A percentile compares a stretch with the other conserved stretches of the same genome.
Evolutionary conservation across 2,329 filamentous ascomycete genomes (phyloP).

Genomic region (Calonectria crousiana): DNA sequence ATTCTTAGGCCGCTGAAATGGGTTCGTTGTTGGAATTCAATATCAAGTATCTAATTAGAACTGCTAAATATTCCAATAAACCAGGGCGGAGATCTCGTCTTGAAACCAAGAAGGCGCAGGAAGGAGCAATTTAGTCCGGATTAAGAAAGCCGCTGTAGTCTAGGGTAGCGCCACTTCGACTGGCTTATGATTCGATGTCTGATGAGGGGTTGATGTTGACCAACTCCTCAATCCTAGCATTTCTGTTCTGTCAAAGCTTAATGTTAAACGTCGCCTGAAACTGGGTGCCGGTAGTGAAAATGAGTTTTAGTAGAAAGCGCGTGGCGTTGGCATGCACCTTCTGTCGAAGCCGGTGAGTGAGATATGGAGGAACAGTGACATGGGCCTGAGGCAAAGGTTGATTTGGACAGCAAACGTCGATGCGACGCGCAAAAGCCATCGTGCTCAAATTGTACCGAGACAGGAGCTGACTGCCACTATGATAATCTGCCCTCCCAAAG

Average conservation of each 20-base stretch:
- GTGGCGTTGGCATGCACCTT: slow-evolving; percentile 46
- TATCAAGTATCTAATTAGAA: too few relatives aligned
- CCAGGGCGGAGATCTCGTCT: too few relatives aligned
- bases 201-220: not conserved
- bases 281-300: not conserved
- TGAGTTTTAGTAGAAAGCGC: slow-evolving; percentile 45
- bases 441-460: slow-evolving; percentile 42
- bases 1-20: too few relatives aligned
- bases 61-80: too few relatives aligned
- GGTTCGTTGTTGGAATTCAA: too few relatives aligned
- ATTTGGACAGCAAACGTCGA: slow-evolving; percentile 40
- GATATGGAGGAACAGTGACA: not conserved
- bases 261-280: not conserved
- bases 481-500: slow-evolving; percentile 45
- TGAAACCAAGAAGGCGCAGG: not conserved
- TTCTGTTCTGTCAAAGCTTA: not conserved
- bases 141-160: not conserved
- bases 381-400: not conserved
- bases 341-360: slow-evolving; percentile 43
- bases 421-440: slow-evolving; percentile 44
- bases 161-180: not conserved
- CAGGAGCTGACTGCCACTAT: slow-evolving; percentile 44
- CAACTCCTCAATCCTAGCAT: not conserved
- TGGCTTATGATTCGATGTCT: not conserved
- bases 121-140: not conserved